Conservation (phyloP, 2,329 filamentous ascomycete genomes). For the Coleophoma eucalyptorum region DNA sequence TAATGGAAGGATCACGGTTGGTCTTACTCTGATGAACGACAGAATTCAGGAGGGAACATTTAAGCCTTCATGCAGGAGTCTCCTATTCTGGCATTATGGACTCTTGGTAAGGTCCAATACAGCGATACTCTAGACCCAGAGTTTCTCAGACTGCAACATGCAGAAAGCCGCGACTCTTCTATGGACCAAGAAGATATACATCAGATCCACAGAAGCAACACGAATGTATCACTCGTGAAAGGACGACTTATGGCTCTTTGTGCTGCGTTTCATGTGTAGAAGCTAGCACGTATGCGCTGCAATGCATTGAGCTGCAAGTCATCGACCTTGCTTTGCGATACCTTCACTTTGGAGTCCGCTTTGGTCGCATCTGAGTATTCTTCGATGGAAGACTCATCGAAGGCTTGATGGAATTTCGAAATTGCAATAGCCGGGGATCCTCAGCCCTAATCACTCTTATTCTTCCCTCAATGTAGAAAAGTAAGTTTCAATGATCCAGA, state of each 20-base stretch:
- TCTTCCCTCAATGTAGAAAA: constrained; percentile 6
- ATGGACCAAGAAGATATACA: constrained; percentile 6
- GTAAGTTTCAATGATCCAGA: constrained; percentile 10
- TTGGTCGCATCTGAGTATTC: neutral
- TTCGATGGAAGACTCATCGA: neutral
- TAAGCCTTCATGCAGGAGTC: constrained; percentile 27
- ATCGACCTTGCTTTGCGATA: constrained; percentile 9
- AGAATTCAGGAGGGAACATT: constrained; percentile 14
- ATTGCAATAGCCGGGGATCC: constrained; percentile 3
- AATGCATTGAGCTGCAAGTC: constrained; percentile 18
- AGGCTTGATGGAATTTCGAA: neutral
- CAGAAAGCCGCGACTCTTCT: constrained; percentile 8
- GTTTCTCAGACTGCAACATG: constrained; percentile 15
- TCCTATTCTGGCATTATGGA: constrained; percentile 20
- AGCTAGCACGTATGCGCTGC: constrained; percentile 7
- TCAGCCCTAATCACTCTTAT: constrained; percentile 18
- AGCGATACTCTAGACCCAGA: constrained; percentile 9
- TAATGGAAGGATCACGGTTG: constrained; percentile 15
- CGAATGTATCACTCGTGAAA: neutral
- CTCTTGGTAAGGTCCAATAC: constrained; percentile 19
- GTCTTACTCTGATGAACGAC: constrained; percentile 17
- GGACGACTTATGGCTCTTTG: neutral
- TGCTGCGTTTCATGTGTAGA: neutral
- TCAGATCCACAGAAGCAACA: constrained; percentile 3
- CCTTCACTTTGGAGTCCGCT: neutral